Evolutionary conservation across 257 asterid species (phyloP).

Genomic region (Penstemon davidsonii): DNA sequence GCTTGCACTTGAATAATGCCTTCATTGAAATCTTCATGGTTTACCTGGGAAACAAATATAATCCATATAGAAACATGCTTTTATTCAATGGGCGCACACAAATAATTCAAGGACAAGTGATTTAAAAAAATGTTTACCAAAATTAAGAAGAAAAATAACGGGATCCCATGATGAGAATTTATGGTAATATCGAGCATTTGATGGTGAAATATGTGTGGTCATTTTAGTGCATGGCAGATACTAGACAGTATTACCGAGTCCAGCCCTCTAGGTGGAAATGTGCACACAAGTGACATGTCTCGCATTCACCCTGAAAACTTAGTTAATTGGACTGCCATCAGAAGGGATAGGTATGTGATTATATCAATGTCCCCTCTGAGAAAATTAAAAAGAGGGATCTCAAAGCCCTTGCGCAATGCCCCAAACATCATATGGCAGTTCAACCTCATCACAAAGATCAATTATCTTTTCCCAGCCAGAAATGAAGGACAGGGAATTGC

Average conservation of each 20-base stretch:
- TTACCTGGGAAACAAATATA: constrained; percentile 48
- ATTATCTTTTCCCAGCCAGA: too few relatives aligned
- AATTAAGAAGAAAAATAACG: background rate
- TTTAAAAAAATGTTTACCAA: too few relatives aligned
- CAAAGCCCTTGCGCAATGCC: constrained; percentile 79
- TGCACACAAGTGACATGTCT: too few relatives aligned
- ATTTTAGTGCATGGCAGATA: background rate
- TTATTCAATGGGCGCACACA: too few relatives aligned
- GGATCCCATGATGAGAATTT: background rate
- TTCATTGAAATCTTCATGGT: constrained; percentile 89
- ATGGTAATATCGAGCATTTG: background rate
- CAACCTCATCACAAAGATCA: background rate
- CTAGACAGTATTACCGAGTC: background rate
- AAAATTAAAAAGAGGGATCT: constrained; percentile 27
- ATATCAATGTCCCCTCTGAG: constrained; percentile 41
- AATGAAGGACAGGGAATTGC: too few relatives aligned
- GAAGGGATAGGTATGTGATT: constrained; percentile 41
- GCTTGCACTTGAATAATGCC: constrained; percentile 97
- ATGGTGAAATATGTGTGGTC: too few relatives aligned
- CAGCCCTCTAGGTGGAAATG: background rate
- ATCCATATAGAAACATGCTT: background rate
- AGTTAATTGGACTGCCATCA: constrained; percentile 39
- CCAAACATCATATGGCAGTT: constrained; percentile 64
- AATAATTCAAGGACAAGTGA: too few relatives aligned
- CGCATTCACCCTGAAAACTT: too few relatives aligned